Percentiles rank a stretch among this genome's conserved stretches.
phyloP scores from a whole-genome alignment of 2,329 filamentous ascomycete species.

The Pseudogymnoascus sp. region DNA sequence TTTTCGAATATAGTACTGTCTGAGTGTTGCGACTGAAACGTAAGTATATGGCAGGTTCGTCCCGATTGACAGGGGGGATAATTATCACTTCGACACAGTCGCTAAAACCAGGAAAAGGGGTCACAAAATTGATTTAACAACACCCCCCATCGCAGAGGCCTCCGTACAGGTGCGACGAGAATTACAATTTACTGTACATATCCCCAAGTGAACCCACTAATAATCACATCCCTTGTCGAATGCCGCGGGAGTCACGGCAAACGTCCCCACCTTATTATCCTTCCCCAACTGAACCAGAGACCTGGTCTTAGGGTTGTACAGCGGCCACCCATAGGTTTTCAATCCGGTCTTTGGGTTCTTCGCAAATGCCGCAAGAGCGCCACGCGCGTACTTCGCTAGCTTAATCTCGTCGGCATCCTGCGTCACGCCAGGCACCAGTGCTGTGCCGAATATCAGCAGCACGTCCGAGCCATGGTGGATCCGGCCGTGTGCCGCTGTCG shows the following conservation, averaged over 20 bases:
- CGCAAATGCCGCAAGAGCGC: slow-evolving; percentile 33
- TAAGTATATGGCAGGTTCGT: background rate
- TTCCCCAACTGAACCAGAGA: slow-evolving; percentile 24
- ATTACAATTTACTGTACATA: background rate
- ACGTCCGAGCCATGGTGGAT: slow-evolving; percentile 31
- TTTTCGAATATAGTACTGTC: background rate
- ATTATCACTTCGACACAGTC: background rate
- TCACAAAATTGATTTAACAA: background rate
- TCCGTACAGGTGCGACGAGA: background rate
- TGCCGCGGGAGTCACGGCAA: background rate
- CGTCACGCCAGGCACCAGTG: slow-evolving; percentile 12
- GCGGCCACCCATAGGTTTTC: slow-evolving; percentile 26
- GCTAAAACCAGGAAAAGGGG: background rate
- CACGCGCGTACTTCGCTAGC: slow-evolving; percentile 29
- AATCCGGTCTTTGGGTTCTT: slow-evolving; percentile 30
- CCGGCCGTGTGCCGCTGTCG: slow-evolving; percentile 24
- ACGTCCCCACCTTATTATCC: slow-evolving; percentile 22
- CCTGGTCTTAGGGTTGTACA: slow-evolving; percentile 17
- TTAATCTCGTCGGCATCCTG: slow-evolving; percentile 24
- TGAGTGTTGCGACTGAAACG: background rate
- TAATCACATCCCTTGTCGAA: background rate
- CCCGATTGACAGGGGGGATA: background rate
- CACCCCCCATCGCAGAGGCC: background rate
- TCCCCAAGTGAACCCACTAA: background rate
- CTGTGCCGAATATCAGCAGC: slow-evolving; percentile 27